Base-by-base conservation (phyloP, 257 asterid species). In the Fraxinus cuspidata region DNA sequence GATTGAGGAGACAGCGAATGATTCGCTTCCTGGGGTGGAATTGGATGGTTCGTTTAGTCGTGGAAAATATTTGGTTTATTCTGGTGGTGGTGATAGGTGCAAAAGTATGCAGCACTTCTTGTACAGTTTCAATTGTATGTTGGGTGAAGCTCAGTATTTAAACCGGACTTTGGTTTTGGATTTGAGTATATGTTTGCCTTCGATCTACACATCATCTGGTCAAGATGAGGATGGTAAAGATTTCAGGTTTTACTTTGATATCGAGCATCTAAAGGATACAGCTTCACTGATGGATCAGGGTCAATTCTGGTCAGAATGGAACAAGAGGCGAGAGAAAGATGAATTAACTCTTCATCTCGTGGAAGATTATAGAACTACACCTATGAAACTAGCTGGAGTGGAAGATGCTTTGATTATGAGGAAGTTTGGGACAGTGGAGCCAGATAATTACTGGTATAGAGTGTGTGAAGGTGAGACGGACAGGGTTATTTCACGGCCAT, bases 131-230 rank as follows among this genome's bases (percentile, higher is more conserved):
- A 74, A 75, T 82, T 96, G 99, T 86, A 88, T 91, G 70, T 76
- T 96, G 72, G 99, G 97, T 16, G 98, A 96, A 87, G 98, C 98
- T 4, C 95, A 83, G 84, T 96, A 87, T 75, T 86, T 96, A 89
- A 96, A 96, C 73, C 86, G 98, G 63, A 96, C 99, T 1, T 86
- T 96, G 49, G 90, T 96, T 28, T 85, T 96, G 96, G 97, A 96
- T 74, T 72, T 92, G 70, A 88, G 83, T 68, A 49, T 96, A 2
- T 96, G 99, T 79, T 87, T 96, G 83, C 85, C 96, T 16, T 83
- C 84, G 82, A 86, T 87, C 27, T 88, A 96, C 87, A 86, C 97
- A 32, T 83, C 88, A 3, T 87, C 89, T 4, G 91, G 91, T 28
- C 82, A 80, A 29, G 94, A 96, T 16, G 97, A 96, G 78, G 97